These are phyloP conservation scores for Gossypium herbaceum DNA, from an alignment of 345 rosid genomes.

Conservation along the genomic window DNA sequence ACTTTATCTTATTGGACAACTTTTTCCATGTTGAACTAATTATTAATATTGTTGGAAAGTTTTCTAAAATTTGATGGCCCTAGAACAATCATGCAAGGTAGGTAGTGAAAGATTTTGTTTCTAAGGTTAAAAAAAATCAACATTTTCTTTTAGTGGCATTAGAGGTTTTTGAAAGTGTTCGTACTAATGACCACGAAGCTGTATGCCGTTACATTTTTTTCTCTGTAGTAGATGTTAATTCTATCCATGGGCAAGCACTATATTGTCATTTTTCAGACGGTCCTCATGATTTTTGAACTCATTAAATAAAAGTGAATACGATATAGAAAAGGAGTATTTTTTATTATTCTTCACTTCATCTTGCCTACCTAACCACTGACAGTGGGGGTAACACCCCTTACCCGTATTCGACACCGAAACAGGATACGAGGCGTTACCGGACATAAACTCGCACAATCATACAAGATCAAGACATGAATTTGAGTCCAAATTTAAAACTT, in stretches of 20 bases:
- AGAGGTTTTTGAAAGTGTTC: constrained; percentile 56
- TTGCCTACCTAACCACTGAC: constrained; percentile 71
- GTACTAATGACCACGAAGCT: constrained; percentile 60
- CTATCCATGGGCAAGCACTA: constrained; percentile 49
- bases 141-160: constrained; percentile 41
- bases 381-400: neutral
- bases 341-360: constrained; percentile 67
- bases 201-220: constrained; percentile 65
- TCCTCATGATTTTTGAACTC: constrained; percentile 30
- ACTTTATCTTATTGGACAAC: constrained; percentile 12
- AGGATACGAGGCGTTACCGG: too few relatives aligned
- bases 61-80: constrained; percentile 39
- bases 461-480: too few relatives aligned
- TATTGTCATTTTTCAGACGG: constrained; percentile 33
- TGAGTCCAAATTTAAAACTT: too few relatives aligned
- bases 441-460: too few relatives aligned
- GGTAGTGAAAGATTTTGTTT: constrained; percentile 52
- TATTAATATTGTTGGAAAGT: constrained; percentile 27
- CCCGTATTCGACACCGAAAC: too few relatives aligned
- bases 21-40: constrained; percentile 18
- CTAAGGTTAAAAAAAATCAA: constrained; percentile 38
- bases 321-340: constrained; percentile 34
- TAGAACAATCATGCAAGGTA: constrained; percentile 62
- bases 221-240: constrained; percentile 53
- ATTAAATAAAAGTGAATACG: constrained; percentile 26